Evolutionary conservation across 805 yeast species (phyloP), one percentile per base, ranked within the genome.

Genomic region (Jamesozyma jinghongensis): DNA sequence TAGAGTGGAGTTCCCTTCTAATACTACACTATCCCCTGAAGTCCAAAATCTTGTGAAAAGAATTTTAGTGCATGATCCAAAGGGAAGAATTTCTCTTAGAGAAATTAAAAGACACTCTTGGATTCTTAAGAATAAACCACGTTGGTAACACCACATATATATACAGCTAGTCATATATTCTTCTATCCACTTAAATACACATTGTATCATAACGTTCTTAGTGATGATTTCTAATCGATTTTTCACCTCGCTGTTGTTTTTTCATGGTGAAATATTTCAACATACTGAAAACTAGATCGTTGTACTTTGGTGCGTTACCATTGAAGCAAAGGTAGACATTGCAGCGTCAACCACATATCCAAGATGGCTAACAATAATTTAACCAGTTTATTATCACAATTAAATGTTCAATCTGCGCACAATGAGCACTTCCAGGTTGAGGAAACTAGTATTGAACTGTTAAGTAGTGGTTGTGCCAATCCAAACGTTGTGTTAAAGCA

Each of bases 91-190:
- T 41, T 59, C 73, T 0, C 65, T 92, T 40, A 58, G 61, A 4
- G 79, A 80, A 13, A 80, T 88, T 3, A 70, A 74, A 33, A 58
- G 57, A 5, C 98, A 90, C 57, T 92, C 94, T 0, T 90, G 97
- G 97, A 81, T 90, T 2, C 46, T 65, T 11, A 77, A 75, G 50
- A 76, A 86, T 51, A 72, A 69, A 49, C 72, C 74, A 1, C 59
- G 60, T 27, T 86, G 95, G 95, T 65, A 19, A 56, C 47, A 18
- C 44, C 40, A 38, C 14, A n/a, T n/a, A n/a, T n/a, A n/a, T n/a
- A n/a, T n/a, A n/a, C n/a, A 28, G 18, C 25, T n/a, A 16, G 16
- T 32, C 12, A 18, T 10, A 32, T 19, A 17, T n/a, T 32, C 12
- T 32, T 32, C 19, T 32, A 18, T 7, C 12, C 19, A 18, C 5